These are phyloP conservation scores for Meira miltonrushii DNA, from an alignment of 1,284 basidiomycete genomes.

Conservation along the genomic window DNA sequence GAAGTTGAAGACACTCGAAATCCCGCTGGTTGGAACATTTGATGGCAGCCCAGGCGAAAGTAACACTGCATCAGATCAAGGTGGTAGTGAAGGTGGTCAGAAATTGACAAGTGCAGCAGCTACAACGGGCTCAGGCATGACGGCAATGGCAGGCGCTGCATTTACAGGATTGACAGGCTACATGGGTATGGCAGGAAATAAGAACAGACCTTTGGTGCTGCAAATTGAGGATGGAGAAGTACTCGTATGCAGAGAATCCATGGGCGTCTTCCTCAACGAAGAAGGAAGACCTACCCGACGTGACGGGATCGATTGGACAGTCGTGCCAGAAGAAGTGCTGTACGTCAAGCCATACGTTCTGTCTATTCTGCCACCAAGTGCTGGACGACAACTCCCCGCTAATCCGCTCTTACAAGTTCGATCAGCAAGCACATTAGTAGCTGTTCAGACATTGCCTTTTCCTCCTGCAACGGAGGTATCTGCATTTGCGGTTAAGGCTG, in stretches of 20 bases:
- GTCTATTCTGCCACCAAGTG: slow-evolving; percentile 45
- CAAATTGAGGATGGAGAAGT: slow-evolving; percentile 65
- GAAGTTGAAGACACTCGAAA: slow-evolving; percentile 5
- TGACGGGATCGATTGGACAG: slow-evolving; percentile 68
- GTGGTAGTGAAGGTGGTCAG: background rate
- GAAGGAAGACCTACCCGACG: slow-evolving; percentile 65
- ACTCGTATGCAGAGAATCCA: slow-evolving; percentile 66
- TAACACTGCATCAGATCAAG: background rate
- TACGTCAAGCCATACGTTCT: slow-evolving; percentile 80
- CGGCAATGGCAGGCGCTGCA: slow-evolving; percentile 58
- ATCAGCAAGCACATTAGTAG: slow-evolving; percentile 31
- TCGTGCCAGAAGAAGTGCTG: slow-evolving; percentile 73
- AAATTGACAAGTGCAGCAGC: slow-evolving; percentile 8
- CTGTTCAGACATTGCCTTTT: slow-evolving; percentile 37
- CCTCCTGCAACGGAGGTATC: slow-evolving; percentile 18
- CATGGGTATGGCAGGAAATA: slow-evolving; percentile 68
- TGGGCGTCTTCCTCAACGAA: slow-evolving; percentile 56
- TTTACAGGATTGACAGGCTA: slow-evolving; percentile 77
- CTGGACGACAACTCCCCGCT: slow-evolving; percentile 8
- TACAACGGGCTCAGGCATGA: background rate
- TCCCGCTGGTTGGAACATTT: background rate
- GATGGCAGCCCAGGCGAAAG: slow-evolving; percentile 1
- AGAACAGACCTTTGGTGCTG: slow-evolving; percentile 64
- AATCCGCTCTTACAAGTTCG: slow-evolving; percentile 33
- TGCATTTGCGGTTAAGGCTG: background rate